Percentiles rank a stretch among this genome's conserved stretches.
Conservation (phyloP, 2,329 filamentous ascomycete genomes). For the Monosporascus ibericus region DNA sequence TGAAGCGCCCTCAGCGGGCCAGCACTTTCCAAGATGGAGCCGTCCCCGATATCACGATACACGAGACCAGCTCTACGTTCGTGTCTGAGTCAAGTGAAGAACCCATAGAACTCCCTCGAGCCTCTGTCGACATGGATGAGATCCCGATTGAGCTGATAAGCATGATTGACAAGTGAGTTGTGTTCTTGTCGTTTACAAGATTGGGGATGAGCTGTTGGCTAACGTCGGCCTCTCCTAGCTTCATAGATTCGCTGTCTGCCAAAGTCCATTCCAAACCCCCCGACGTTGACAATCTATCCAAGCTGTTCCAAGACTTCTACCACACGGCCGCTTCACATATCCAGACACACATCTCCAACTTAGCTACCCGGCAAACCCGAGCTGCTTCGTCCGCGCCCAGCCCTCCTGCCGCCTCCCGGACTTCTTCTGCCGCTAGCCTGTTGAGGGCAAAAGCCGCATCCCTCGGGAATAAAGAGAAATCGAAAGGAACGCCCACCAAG, state of each 20-base stretch:
- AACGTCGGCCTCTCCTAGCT: conserved; percentile 45
- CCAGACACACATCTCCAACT: conserved; percentile 74
- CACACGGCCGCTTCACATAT: conserved; percentile 73
- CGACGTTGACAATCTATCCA: conserved; percentile 72
- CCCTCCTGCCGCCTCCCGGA: conserved; percentile 45
- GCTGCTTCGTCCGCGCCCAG: conserved; percentile 45
- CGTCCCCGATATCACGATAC: conserved; percentile 20
- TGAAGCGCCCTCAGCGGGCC: conserved; percentile 35
- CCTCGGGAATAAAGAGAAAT: conserved; percentile 46
- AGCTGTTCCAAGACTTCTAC: conserved; percentile 95
- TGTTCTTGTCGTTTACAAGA: conserved; percentile 3
- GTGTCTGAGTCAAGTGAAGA: conserved; percentile 43
- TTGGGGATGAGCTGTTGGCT: conserved; percentile 3
- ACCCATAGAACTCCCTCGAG: conserved; percentile 38
- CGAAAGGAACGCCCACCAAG: conserved; percentile 34
- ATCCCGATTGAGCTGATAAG: conserved; percentile 91
- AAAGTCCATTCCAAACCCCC: conserved; percentile 82
- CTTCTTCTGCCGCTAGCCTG: conserved; percentile 49
- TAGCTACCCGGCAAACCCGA: conserved; percentile 69
- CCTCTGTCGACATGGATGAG: conserved; percentile 72
- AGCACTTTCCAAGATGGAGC: conserved; percentile 39
- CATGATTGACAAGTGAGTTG: conserved; percentile 71
- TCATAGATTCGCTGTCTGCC: conserved; percentile 82
- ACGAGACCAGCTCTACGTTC: conserved; percentile 32
- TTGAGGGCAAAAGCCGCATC: conserved; percentile 51